Evolutionary conservation across 176 grass and related monocot species (phyloP), one percentile per base, ranked within the genome.

Genomic region (Hordeum marinum): DNA sequence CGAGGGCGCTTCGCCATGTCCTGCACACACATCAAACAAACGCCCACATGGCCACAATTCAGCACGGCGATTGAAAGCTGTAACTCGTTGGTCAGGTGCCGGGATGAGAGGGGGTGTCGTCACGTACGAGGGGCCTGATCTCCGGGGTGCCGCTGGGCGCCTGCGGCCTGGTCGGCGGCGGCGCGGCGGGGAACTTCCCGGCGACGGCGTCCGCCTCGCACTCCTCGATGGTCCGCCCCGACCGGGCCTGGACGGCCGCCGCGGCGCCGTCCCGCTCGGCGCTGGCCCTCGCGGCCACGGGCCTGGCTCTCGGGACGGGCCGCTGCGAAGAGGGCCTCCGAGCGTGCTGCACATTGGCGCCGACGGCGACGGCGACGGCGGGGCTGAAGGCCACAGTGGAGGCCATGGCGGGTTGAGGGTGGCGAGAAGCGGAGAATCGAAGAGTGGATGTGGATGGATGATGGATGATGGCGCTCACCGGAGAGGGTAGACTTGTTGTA

Each of bases 161-260:
- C 76, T 77, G 66, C 20, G 96, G 96, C 59, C 81, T 90, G 25
- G 73, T 63, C 63, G 83, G 60, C 14, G 76, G 87, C 9, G 89
- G 93, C 17, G 93, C 88, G 59, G 79, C 91, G 25, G 91, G 88
- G 84, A 98, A 94, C 18, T 52, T 94, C 57, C 93, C 93, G 11
- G 91, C 91, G 17, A 94, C 96, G 68, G 96, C 96, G 29, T 90
- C 96, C 11, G 93, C 93, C 85, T 98, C 96, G 24, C 93, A 98
- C 77, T 98, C 96, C 86, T 98, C 93, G 31, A 95, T 91, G 55
- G 81, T 94, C 88, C 85, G 67, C 54, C 89, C 86, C n/a, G 91
- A 90, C 46, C 78, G 89, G 21, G 69, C 86, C 86, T 88, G 95
- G 29, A 95, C 60, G 11, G 77, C 72, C n/a, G 85, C 73, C 72